Conservation (phyloP, 805 yeast genomes). For the Metschnikowia hibisci region DNA sequence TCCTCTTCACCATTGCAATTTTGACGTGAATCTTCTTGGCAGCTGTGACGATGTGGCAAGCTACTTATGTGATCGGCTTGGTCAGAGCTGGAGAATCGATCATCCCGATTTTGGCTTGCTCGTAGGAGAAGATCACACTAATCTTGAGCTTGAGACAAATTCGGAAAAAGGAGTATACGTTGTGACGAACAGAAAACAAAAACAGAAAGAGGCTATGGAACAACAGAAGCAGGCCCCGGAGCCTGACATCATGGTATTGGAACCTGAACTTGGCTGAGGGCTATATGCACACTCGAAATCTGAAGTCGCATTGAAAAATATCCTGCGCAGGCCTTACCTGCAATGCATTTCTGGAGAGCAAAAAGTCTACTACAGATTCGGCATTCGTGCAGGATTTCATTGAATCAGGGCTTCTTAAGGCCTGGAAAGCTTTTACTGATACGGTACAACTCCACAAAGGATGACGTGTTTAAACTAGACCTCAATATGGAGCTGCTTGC, state of each 20-base stretch:
- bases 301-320: slow-evolving; percentile 5
- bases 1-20: slow-evolving; percentile 68
- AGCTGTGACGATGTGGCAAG: slow-evolving; percentile 80
- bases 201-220: background rate
- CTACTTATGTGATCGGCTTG: slow-evolving; percentile 41
- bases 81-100: slow-evolving; percentile 30
- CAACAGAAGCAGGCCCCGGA: slow-evolving; percentile 5
- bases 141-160: slow-evolving; percentile 5
- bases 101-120: slow-evolving; percentile 25
- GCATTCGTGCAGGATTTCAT: background rate
- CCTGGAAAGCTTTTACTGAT: background rate
- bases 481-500: background rate
- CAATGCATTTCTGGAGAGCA: background rate
- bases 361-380: background rate
- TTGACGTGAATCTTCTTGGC: slow-evolving; percentile 75
- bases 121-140: slow-evolving; percentile 10
- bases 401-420: too few species aligned
- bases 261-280: slow-evolving; percentile 8
- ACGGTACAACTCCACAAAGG: slow-evolving; percentile 5
- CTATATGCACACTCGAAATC: slow-evolving; percentile 1
- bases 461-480: slow-evolving; percentile 11
- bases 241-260: slow-evolving; percentile 16
- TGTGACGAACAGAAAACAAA: background rate
- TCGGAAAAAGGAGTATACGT: background rate
- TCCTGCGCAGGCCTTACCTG: background rate